phyloP scores from a whole-genome alignment of 768 basidiomycete species.

The Mycena polygramma region DNA sequence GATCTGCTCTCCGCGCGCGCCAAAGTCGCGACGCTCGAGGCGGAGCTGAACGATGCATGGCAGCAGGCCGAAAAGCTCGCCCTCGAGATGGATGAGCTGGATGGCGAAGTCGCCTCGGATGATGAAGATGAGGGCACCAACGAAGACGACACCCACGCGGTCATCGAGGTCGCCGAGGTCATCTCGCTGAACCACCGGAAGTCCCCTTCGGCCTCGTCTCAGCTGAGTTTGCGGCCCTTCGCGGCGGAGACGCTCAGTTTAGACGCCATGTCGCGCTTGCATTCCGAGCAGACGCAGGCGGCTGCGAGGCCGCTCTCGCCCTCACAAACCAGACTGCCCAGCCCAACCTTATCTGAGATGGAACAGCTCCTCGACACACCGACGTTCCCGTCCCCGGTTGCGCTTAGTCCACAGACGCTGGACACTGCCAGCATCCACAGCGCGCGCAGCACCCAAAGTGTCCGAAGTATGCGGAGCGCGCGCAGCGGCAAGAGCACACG shows the following conservation, averaged over 20 bases:
- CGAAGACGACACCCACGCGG: constrained; percentile 37
- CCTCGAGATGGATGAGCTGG: constrained; percentile 75
- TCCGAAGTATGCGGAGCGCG: constrained; percentile 42
- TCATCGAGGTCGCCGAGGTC: constrained; percentile 57
- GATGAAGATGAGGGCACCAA: constrained; percentile 39
- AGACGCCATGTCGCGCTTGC: constrained; percentile 30
- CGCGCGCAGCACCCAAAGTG: constrained; percentile 41
- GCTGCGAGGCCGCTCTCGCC: constrained; percentile 21
- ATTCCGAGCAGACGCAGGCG: constrained; percentile 24
- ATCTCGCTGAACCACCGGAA: constrained; percentile 46
- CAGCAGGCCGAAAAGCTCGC: constrained; percentile 81
- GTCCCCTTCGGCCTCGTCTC: constrained; percentile 39
- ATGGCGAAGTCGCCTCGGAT: constrained; percentile 48
- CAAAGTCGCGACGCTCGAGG: constrained; percentile 69
- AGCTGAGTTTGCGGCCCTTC: constrained; percentile 1
- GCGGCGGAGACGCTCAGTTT: constrained; percentile 13
- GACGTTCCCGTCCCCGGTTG: not conserved
- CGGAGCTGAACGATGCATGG: constrained; percentile 87
- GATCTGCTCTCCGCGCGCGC: constrained; percentile 66
- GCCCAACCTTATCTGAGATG: constrained; percentile 26
- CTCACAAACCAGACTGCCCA: constrained; percentile 26
- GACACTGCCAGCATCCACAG: constrained; percentile 56
- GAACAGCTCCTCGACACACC: constrained; percentile 7
- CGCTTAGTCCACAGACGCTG: not conserved
- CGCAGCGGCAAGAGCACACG: constrained; percentile 50